These are phyloP conservation scores for Paxillus involutus DNA, from an alignment of 768 basidiomycete species.

Conservation along the genomic window DNA sequence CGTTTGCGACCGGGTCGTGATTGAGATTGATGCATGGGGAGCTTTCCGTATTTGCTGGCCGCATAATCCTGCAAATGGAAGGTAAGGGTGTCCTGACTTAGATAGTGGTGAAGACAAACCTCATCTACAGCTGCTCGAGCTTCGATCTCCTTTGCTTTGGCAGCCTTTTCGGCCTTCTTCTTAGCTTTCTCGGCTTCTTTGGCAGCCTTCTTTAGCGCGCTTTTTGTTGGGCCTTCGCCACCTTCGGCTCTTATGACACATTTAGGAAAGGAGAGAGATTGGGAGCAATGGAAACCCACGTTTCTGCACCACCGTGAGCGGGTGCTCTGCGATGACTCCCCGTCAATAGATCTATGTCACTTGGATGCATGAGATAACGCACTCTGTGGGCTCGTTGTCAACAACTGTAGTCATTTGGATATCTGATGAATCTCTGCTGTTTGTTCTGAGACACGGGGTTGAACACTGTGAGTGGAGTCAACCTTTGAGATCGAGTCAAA, in stretches of 20 bases:
- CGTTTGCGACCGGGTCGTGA: conserved; percentile 62
- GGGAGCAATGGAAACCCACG: conserved; percentile 5
- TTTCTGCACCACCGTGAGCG: conserved; percentile 9
- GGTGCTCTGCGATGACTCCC: conserved; percentile 4
- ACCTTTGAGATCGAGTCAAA: background rate
- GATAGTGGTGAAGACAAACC: conserved; percentile 29
- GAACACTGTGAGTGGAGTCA: conserved; percentile 3
- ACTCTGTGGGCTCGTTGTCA: conserved; percentile 7
- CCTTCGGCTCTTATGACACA: conserved; percentile 17
- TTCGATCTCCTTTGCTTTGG: conserved; percentile 75
- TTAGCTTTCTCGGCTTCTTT: conserved; percentile 90
- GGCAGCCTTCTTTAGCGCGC: conserved; percentile 85
- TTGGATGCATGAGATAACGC: background rate
- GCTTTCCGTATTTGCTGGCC: conserved; percentile 76
- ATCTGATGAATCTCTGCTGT: background rate
- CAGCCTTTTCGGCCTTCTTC: conserved; percentile 85
- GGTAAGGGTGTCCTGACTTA: conserved; percentile 28
- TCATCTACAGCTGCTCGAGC: conserved; percentile 66
- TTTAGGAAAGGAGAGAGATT: conserved; percentile 1
- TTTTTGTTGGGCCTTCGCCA: conserved; percentile 70
- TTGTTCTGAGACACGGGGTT: background rate
- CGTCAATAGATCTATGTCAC: background rate
- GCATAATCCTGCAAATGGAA: conserved; percentile 64
- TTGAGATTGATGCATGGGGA: conserved; percentile 92
- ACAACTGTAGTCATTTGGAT: conserved; percentile 16